Percentiles rank a stretch among this genome's conserved stretches.
These are phyloP conservation scores for Geosmithia putterillii DNA, from an alignment of 2,329 filamentous ascomycete species.

Conservation along the genomic window DNA sequence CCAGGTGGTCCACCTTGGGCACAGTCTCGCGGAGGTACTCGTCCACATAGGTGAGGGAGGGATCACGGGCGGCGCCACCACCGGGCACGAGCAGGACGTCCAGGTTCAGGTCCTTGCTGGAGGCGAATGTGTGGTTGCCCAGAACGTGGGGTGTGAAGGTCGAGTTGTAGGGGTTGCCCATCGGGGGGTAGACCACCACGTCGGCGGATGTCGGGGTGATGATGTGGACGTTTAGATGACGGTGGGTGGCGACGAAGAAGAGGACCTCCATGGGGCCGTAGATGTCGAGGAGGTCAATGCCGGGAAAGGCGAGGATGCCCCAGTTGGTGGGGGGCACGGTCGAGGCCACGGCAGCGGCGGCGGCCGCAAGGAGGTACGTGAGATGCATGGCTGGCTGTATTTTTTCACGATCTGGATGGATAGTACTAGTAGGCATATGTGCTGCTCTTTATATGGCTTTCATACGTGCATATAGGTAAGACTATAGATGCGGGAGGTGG, in stretches of 20 bases:
- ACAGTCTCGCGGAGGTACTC: slow-evolving; percentile 26
- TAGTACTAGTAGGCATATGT: too few species aligned
- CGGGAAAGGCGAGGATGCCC: slow-evolving; percentile 8
- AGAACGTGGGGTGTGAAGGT: slow-evolving; percentile 1
- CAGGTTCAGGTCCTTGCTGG: slow-evolving; percentile 22
- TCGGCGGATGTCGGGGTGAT: slow-evolving; percentile 1
- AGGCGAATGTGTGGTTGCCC: slow-evolving; percentile 1
- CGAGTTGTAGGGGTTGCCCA: slow-evolving; percentile 3
- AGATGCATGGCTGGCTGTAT: too few species aligned
- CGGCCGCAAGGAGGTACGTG: too few species aligned
- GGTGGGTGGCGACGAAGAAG: slow-evolving; percentile 6
- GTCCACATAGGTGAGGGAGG: slow-evolving; percentile 20
- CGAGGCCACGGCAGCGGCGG: too few species aligned
- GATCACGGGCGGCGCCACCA: slow-evolving; percentile 33
- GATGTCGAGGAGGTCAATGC: slow-evolving; percentile 9
- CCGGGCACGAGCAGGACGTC: slow-evolving; percentile 56
- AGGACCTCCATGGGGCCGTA: slow-evolving; percentile 9
- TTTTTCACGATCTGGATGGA: too few species aligned
- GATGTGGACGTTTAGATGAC: slow-evolving; percentile 2
- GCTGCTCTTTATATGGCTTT: too few species aligned
- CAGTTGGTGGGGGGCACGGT: slow-evolving; percentile 3
- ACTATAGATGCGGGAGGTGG: too few species aligned
- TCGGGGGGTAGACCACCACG: neutral
- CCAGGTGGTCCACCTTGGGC: slow-evolving; percentile 35
- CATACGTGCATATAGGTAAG: too few species aligned